Base-by-base conservation (phyloP, 2,329 filamentous ascomycete genomes). In the Fusarium cicatricum region DNA sequence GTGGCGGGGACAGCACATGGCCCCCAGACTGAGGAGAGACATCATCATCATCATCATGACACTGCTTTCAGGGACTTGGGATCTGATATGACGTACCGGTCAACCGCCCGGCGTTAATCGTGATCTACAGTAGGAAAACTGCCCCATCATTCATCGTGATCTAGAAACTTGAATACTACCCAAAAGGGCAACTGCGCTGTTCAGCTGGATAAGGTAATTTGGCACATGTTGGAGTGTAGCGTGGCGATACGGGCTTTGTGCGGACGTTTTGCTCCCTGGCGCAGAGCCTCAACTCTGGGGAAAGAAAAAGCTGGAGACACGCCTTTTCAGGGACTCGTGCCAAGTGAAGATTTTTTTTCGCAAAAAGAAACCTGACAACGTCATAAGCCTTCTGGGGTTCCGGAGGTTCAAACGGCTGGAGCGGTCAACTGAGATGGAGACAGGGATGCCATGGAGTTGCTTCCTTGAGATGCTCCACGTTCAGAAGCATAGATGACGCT, bases 191-290 rank as follows among this genome's bases (percentile, higher is more conserved):
- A 47, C 26, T 32, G 21, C 19, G 10, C 38, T 37, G 26, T 31
- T 40, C 26, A 53, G 41, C 17, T 37, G 26, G 17, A 36, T 48
- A 15, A 44, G 54, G 11, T 16, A 6, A 41, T 37, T 48, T 53
- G 44, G 23, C 16, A 31, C 23, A n/a, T 37, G 33, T 17, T n/a
- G 16, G 28, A 28, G 15, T 23, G 11, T 8, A 42, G 15, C 6
- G 37, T 33, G 26, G 42, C 33, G 31, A 52, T 31, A 34, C 43
- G 17, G 15, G 14, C 19, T 6, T 14, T 17, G 12, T 21, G 39
- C 56, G 55, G 60, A 60, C 31, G 17, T 47, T 62, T 64, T 64
- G 37, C 60, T 62, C 60, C 55, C 29, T 3, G 14, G 29, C 12
- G 14, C 29, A 32, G 29, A 32, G 29, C 29, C 29, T 32, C 12